A percentile compares a stretch with the other conserved stretches of the same genome.
Evolutionary conservation across 2,329 filamentous ascomycete species (phyloP).

Genomic region (Monosporascus sp.): DNA sequence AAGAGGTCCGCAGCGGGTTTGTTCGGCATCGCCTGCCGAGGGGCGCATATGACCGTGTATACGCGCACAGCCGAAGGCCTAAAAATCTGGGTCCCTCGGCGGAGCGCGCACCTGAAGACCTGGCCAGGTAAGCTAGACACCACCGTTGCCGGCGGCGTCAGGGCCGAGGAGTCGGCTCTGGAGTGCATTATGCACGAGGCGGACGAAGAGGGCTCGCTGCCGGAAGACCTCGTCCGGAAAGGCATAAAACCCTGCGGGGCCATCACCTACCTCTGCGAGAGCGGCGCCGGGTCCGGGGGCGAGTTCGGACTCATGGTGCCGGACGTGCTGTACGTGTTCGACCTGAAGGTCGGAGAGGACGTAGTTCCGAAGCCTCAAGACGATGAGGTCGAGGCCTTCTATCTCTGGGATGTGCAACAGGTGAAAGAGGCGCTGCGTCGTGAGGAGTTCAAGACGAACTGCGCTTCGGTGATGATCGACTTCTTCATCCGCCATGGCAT

Average conservation of each 20-base stretch:
- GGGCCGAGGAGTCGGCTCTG: conserved; percentile 55
- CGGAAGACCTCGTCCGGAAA: conserved; percentile 50
- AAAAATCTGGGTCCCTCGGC: conserved; percentile 63
- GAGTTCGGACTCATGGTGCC: conserved; percentile 59
- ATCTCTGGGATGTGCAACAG: conserved; percentile 47
- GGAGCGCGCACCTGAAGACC: conserved; percentile 58
- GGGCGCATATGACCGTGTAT: conserved; percentile 58
- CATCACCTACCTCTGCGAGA: conserved; percentile 62
- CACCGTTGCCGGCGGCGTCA: conserved; percentile 67
- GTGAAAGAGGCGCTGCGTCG: conserved; percentile 51
- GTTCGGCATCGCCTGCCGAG: conserved; percentile 58
- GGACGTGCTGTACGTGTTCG: conserved; percentile 66
- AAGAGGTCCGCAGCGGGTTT: conserved; percentile 51
- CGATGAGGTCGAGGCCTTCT: conserved; percentile 50
- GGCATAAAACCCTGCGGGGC: conserved; percentile 50
- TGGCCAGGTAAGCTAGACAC: conserved; percentile 69
- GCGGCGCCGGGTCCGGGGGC: conserved; percentile 56
- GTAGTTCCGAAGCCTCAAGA: conserved; percentile 57
- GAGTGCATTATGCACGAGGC: conserved; percentile 64
- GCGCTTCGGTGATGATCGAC: conserved; percentile 60
- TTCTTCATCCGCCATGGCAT: conserved; percentile 68
- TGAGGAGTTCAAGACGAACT: conserved; percentile 69
- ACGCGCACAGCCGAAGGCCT: conserved; percentile 33
- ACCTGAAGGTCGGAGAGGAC: conserved; percentile 52
- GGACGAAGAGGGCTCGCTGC: conserved; percentile 64